These are phyloP conservation scores for Kodamaea anthophila DNA, from an alignment of 1,139 yeast genomes.

Conservation along the genomic window DNA sequence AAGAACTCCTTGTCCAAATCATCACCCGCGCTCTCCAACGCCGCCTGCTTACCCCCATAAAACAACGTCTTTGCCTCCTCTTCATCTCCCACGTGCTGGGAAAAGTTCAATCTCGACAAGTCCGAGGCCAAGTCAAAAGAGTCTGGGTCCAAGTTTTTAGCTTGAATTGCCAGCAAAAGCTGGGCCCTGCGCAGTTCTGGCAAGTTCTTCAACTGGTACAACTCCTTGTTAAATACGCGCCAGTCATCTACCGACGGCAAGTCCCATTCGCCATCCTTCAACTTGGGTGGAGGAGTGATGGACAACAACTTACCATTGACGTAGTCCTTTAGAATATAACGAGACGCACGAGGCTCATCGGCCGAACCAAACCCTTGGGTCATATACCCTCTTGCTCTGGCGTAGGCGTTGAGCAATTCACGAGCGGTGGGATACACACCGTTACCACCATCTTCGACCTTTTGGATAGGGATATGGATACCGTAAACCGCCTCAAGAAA, in stretches of 20 bases:
- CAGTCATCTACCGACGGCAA: conserved; percentile 40
- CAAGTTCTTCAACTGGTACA: conserved; percentile 57
- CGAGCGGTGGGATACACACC: conserved; percentile 81
- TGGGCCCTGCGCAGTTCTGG: conserved; percentile 74
- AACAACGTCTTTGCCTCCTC: conserved; percentile 34
- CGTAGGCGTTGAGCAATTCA: conserved; percentile 86
- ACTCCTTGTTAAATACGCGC: conserved; percentile 62
- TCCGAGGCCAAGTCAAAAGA: conserved; percentile 64
- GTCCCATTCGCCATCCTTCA: conserved; percentile 36
- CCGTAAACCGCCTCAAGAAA: conserved; percentile 91
- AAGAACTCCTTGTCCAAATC: conserved; percentile 84
- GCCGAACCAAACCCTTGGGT: conserved; percentile 97
- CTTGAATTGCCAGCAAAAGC: conserved; percentile 52
- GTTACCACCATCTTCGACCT: conserved; percentile 80
- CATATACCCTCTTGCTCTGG: conserved; percentile 95
- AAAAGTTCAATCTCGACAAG: conserved; percentile 66
- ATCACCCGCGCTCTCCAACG: conserved; percentile 67
- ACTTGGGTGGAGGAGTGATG: conserved; percentile 81
- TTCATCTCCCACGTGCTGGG: conserved; percentile 57
- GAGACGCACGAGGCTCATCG: conserved; percentile 91
- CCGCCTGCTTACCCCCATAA: conserved; percentile 80
- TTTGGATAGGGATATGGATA: conserved; percentile 73
- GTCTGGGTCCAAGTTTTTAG: conserved; percentile 45
- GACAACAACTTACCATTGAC: conserved; percentile 85
- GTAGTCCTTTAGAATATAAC: conserved; percentile 89